Percentiles rank a stretch among this genome's conserved stretches.
Evolutionary conservation across 768 basidiomycete genomes (phyloP).

Genomic region (Russula emetica): DNA sequence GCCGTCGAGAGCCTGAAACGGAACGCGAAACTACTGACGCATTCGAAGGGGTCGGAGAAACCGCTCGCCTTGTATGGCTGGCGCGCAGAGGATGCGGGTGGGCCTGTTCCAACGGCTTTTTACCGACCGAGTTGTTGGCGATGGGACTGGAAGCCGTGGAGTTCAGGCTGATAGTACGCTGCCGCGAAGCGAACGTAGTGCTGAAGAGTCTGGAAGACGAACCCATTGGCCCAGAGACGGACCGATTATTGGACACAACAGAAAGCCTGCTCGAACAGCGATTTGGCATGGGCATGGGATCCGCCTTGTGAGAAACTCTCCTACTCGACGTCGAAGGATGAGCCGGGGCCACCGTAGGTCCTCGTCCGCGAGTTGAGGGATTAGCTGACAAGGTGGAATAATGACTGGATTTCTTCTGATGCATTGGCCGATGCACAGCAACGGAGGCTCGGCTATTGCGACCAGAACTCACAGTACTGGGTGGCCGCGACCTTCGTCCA

Average conservation of each 20-base stretch:
- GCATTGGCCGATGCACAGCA: conserved; percentile 27
- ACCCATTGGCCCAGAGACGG: conserved; percentile 63
- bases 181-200: conserved; percentile 80
- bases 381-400: conserved; percentile 41
- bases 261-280: conserved; percentile 61
- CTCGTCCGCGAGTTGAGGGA: conserved; percentile 30
- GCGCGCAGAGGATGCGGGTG: conserved; percentile 40
- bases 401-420: conserved; percentile 34
- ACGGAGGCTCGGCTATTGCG: conserved; percentile 52
- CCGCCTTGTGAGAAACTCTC: conserved; percentile 46
- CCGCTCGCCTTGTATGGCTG: conserved; percentile 39
- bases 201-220: conserved; percentile 44
- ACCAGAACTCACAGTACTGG: conserved; percentile 62
- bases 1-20: conserved; percentile 44
- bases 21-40: conserved; percentile 50
- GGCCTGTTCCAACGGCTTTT: conserved; percentile 34
- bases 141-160: conserved; percentile 42
- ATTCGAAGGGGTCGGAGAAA: conserved; percentile 64
- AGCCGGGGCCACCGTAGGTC: conserved; percentile 41
- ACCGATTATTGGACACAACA: conserved; percentile 50
- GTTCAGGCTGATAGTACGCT: conserved; percentile 65
- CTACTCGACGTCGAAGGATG: conserved; percentile 46
- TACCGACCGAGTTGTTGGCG: conserved; percentile 34
- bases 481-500: conserved; percentile 59
- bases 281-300: conserved; percentile 36